These are phyloP conservation scores for Cydonia oblonga DNA, from an alignment of 331 rosid genomes.

Conservation along the genomic window DNA sequence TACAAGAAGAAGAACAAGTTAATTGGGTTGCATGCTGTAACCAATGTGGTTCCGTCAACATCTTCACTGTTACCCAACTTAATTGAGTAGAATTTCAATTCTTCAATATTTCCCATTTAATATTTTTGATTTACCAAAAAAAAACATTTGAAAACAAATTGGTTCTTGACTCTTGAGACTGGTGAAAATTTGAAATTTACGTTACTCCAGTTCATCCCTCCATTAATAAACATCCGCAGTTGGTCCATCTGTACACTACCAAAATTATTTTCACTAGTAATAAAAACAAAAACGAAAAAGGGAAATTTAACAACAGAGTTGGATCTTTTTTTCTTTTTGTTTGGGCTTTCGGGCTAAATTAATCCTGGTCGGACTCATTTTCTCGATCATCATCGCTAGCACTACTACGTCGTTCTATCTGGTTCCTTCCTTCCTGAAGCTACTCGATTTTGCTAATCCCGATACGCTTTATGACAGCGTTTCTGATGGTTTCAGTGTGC, in stretches of 20 bases:
- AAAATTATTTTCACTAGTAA: slow-evolving; percentile 30
- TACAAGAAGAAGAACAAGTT: no score
- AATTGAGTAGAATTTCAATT: no score
- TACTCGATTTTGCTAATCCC: slow-evolving; percentile 44
- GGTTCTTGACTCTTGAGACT: background rate
- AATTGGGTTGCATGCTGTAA: no score
- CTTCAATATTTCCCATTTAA: no score
- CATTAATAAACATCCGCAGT: background rate
- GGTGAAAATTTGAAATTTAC: background rate
- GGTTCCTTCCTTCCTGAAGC: background rate
- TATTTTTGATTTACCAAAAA: no score
- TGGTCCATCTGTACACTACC: slow-evolving; percentile 38
- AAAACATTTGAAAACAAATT: background rate
- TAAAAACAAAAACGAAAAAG: background rate
- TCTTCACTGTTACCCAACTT: no score
- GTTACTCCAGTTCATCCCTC: background rate
- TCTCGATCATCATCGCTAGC: background rate
- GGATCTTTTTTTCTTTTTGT: background rate
- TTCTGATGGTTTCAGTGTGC: slow-evolving; percentile 45
- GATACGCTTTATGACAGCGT: slow-evolving; percentile 44
- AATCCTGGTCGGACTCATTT: background rate
- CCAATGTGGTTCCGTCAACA: no score
- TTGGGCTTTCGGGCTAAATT: background rate
- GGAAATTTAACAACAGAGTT: slow-evolving; percentile 11
- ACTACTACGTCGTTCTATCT: background rate